These are phyloP conservation scores for Dactylonectria macrodidyma DNA, from an alignment of 2,329 filamentous ascomycete genomes.

Conservation along the genomic window DNA sequence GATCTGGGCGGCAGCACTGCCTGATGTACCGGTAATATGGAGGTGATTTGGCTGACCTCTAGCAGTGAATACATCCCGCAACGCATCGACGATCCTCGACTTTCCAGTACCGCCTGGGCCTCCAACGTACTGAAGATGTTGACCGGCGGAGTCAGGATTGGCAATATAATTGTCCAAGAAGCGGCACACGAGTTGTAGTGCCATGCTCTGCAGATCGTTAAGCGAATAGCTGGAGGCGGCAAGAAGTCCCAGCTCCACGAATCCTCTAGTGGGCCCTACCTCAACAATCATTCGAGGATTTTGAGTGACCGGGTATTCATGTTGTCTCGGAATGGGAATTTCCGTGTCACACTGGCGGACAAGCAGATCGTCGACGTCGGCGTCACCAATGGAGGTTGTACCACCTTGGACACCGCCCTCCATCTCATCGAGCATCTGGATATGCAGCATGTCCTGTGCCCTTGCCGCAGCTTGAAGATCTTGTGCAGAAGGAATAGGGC, in stretches of 20 bases:
- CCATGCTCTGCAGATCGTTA: constrained; percentile 25
- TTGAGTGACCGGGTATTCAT: not conserved
- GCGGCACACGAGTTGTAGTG: constrained; percentile 22
- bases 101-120: constrained; percentile 24
- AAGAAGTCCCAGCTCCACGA: constrained; percentile 11
- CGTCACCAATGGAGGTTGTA: not conserved
- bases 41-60: constrained; percentile 19
- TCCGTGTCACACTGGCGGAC: not conserved
- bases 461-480: no score
- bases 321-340: not conserved
- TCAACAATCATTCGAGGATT: constrained; percentile 25
- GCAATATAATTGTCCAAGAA: constrained; percentile 24
- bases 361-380: not conserved
- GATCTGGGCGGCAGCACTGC: constrained; percentile 21
- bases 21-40: constrained; percentile 18
- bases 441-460: not conserved
- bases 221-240: constrained; percentile 21
- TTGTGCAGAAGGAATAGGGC: no score
- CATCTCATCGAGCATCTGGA: not conserved
- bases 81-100: constrained; percentile 23
- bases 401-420: not conserved
- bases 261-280: constrained; percentile 1
- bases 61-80: constrained; percentile 11
- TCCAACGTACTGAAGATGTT: constrained; percentile 21
- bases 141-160: constrained; percentile 15